Evolutionary conservation across 176 grass and related monocot genomes (phyloP).

Genomic region (Hordeum vulgare): MorexV3_pseudomolecules_assembly NC_058518.1:511627425-511627924

Average conservation of each 20-base stretch:
- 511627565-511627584: slow-evolving; percentile 74
- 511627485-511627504: slow-evolving; percentile 23
- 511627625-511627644: slow-evolving; percentile 67
- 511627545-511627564: slow-evolving; percentile 44
- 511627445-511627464: slow-evolving; percentile 24
- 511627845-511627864: slow-evolving; percentile 81
- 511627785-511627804: too few relatives aligned
- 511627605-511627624: slow-evolving; percentile 50
- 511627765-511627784: background rate
- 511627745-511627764: background rate
- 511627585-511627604: slow-evolving; percentile 41
- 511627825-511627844: slow-evolving; percentile 58
- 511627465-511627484: slow-evolving; percentile 23
- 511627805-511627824: background rate
- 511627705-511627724: slow-evolving; percentile 62
- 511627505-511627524: slow-evolving; percentile 30
- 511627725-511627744: slow-evolving; percentile 51
- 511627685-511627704: slow-evolving; percentile 54
- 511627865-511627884: slow-evolving; percentile 34
- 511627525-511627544: slow-evolving; percentile 29
- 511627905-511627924: slow-evolving; percentile 11
- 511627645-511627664: slow-evolving; percentile 26
- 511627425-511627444: background rate
- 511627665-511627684: slow-evolving; percentile 35
- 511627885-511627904: background rate